phyloP scores from a whole-genome alignment of 805 yeast species.

The Wickerhamiella parazyma region DNA sequence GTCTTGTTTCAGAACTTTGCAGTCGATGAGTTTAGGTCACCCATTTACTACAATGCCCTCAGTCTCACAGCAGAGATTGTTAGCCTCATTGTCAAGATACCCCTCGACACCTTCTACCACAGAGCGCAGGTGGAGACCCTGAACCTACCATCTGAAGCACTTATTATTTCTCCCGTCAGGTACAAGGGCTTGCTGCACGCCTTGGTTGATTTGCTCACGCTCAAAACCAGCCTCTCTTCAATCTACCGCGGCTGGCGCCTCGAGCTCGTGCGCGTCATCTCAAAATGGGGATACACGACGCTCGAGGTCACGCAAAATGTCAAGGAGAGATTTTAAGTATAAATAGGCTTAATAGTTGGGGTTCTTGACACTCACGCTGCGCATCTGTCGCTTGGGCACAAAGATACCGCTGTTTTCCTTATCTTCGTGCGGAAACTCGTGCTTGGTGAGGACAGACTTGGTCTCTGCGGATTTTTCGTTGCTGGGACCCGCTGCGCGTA shows the following conservation, averaged over 20 bases:
- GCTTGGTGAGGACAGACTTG: constrained; percentile 9
- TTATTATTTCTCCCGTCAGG: constrained; percentile 47
- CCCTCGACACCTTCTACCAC: constrained; percentile 73
- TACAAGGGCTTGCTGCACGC: constrained; percentile 45
- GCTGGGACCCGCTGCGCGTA: constrained; percentile 14
- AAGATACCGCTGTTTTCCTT: constrained; percentile 15
- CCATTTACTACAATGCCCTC: constrained; percentile 43
- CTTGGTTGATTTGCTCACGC: constrained; percentile 34
- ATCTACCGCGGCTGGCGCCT: constrained; percentile 88
- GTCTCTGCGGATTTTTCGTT: constrained; percentile 16
- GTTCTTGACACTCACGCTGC: constrained; percentile 16
- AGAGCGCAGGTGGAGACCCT: constrained; percentile 69
- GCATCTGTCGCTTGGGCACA: constrained; percentile 19
- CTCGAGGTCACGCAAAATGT: constrained; percentile 15
- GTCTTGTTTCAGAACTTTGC: constrained; percentile 45
- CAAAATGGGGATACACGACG: constrained; percentile 53
- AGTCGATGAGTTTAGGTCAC: constrained; percentile 52
- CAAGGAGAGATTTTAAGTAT: constrained; percentile 8
- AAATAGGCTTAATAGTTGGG: neutral
- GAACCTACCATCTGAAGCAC: constrained; percentile 13
- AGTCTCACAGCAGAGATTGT: constrained; percentile 47
- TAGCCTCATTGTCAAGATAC: constrained; percentile 65
- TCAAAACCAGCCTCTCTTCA: constrained; percentile 32
- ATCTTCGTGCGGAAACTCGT: constrained; percentile 10
- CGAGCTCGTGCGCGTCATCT: constrained; percentile 63